These are phyloP conservation scores for Rhynchosporium agropyri DNA, from an alignment of 2,329 filamentous ascomycete genomes.

Conservation along the genomic window DNA sequence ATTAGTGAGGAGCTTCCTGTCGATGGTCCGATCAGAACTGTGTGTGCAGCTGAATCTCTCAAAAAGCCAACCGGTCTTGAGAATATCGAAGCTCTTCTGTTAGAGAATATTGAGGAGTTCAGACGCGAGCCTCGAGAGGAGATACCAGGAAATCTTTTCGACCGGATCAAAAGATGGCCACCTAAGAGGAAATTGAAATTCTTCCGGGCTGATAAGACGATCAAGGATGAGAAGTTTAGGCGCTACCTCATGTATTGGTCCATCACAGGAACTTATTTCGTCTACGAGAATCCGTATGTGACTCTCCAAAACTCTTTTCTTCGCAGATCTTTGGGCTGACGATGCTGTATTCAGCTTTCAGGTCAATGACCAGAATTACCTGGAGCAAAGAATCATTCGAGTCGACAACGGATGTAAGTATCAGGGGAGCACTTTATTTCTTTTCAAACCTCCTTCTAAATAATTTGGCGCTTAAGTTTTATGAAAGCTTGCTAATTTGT, in stretches of 20 bases:
- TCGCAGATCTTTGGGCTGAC: background rate
- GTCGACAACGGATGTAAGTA: conserved; percentile 16
- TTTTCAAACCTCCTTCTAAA: too few species aligned
- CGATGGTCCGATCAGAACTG: background rate
- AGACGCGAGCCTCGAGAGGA: background rate
- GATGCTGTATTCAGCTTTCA: background rate
- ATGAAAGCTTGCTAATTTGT: background rate
- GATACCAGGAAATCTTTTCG: background rate
- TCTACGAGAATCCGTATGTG: conserved; percentile 7
- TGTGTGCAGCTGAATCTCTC: background rate
- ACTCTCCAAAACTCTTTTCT: background rate
- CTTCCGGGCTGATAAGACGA: background rate
- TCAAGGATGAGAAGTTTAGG: background rate
- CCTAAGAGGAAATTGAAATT: background rate
- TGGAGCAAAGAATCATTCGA: background rate
- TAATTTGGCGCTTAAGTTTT: too few species aligned
- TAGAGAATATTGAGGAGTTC: background rate
- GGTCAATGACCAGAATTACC: background rate
- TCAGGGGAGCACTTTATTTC: background rate
- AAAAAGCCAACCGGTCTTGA: background rate
- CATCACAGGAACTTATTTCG: conserved; percentile 2
- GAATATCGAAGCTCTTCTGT: conserved; percentile 1
- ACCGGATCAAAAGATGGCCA: background rate
- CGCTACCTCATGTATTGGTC: background rate
- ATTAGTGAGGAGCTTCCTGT: conserved; percentile 4